Conservation (phyloP, 192 early-diverging fungal species). For the Phlyctochytrium arcticum region DNA sequence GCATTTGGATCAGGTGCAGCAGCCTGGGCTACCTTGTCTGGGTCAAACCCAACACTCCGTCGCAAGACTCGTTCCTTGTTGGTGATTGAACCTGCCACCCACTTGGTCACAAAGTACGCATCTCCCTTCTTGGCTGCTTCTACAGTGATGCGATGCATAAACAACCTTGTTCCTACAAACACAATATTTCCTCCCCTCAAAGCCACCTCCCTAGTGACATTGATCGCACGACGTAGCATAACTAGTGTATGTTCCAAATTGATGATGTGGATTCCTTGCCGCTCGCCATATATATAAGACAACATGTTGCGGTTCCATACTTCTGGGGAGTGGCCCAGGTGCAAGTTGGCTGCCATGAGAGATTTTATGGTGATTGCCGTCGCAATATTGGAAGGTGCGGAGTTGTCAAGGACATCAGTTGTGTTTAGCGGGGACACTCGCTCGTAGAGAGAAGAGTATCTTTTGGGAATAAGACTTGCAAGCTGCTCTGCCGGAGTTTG, state of each 20-base stretch:
- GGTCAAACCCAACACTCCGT: constrained; percentile 43
- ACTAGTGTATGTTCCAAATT: constrained; percentile 89
- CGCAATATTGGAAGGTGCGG: constrained; percentile 19
- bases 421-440: neutral
- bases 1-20: neutral
- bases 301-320: constrained; percentile 77
- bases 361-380: constrained; percentile 22
- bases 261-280: constrained; percentile 87
- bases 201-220: constrained; percentile 66
- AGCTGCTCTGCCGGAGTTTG: neutral
- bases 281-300: constrained; percentile 84
- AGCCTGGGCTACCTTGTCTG: constrained; percentile 36
- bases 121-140: constrained; percentile 73
- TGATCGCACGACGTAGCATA: constrained; percentile 74
- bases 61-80: constrained; percentile 73
- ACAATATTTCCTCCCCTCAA: constrained; percentile 74
- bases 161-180: constrained; percentile 79
- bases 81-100: constrained; percentile 86
- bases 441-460: neutral
- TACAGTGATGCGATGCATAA: constrained; percentile 59
- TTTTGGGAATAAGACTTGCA: neutral
- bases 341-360: constrained; percentile 74
- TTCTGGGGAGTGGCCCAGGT: constrained; percentile 79
- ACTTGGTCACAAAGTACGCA: constrained; percentile 77
- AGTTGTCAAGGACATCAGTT: neutral